These are phyloP conservation scores for Telopea speciosissima DNA, from an alignment of 177 flowering plant species.

Conservation along the genomic window DNA sequence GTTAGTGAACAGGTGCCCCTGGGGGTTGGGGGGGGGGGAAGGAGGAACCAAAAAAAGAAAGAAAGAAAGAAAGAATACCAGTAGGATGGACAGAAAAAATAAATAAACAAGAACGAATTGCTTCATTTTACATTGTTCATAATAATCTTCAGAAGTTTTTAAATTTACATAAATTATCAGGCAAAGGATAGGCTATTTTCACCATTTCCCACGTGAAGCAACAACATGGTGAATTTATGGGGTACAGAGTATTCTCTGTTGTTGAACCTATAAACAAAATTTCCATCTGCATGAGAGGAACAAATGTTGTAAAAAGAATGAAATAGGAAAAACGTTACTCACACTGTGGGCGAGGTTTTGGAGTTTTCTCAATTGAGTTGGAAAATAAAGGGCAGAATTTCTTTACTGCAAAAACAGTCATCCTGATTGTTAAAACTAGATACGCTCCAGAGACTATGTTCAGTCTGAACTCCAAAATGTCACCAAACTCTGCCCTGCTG, in stretches of 20 bases:
- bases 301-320: background rate
- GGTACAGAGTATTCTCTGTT: background rate
- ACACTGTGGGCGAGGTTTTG: constrained; percentile 12
- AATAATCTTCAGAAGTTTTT: too few relatives aligned
- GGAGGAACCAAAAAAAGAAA: too few relatives aligned
- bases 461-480: background rate
- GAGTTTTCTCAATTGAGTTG: constrained; percentile 5
- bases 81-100: too few relatives aligned
- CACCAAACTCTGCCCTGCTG: background rate
- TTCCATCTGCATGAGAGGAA: too few relatives aligned
- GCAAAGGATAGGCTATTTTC: too few relatives aligned
- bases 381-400: constrained; percentile 5
- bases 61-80: too few relatives aligned
- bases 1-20: too few relatives aligned
- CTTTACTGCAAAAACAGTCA: constrained; percentile 8
- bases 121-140: too few relatives aligned
- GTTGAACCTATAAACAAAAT: background rate
- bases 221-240: background rate
- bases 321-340: constrained; percentile 7
- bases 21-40: too few relatives aligned
- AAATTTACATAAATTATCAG: too few relatives aligned
- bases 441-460: background rate
- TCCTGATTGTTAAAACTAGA: constrained; percentile 1
- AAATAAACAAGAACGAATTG: too few relatives aligned
- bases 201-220: background rate